phyloP scores from a whole-genome alignment of 768 basidiomycete genomes.

The Pleurotus citrinopileatus region DNA sequence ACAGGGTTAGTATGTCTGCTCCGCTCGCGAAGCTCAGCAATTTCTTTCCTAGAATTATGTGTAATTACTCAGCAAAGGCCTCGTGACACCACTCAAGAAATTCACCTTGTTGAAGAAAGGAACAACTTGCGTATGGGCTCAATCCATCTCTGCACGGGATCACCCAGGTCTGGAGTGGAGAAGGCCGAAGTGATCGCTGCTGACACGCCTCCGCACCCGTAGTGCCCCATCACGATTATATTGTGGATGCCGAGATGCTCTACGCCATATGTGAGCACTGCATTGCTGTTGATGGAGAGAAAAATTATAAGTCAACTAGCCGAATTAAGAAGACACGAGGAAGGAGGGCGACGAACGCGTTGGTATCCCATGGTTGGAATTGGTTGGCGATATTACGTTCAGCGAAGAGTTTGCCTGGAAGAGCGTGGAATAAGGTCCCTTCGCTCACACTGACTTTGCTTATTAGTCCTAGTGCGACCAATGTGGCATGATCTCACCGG shows the following conservation, averaged over 20 bases:
- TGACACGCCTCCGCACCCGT: slow-evolving; percentile 22
- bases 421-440: slow-evolving; percentile 19
- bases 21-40: slow-evolving; percentile 17
- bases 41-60: slow-evolving; percentile 15
- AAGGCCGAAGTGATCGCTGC: slow-evolving; percentile 16
- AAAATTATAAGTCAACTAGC: background rate
- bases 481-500: slow-evolving; percentile 2
- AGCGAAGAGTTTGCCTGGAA: slow-evolving; percentile 21
- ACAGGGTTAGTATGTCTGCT: slow-evolving; percentile 11
- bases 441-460: slow-evolving; percentile 16
- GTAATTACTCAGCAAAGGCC: background rate
- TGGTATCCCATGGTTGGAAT: slow-evolving; percentile 16
- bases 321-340: background rate
- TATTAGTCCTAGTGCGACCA: background rate
- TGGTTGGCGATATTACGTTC: slow-evolving; percentile 22
- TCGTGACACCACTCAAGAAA: background rate
- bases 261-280: slow-evolving; percentile 19
- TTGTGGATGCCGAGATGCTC: slow-evolving; percentile 18
- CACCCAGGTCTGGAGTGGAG: slow-evolving; percentile 3
- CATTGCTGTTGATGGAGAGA: slow-evolving; percentile 12
- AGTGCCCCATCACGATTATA: slow-evolving; percentile 24
- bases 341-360: slow-evolving; percentile 12
- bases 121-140: slow-evolving; percentile 21
- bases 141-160: slow-evolving; percentile 22
- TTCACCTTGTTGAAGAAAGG: slow-evolving; percentile 17